These are phyloP conservation scores for Rubia peregrina DNA, from an alignment of 305 asterid genomes.

Conservation along the genomic window DNA sequence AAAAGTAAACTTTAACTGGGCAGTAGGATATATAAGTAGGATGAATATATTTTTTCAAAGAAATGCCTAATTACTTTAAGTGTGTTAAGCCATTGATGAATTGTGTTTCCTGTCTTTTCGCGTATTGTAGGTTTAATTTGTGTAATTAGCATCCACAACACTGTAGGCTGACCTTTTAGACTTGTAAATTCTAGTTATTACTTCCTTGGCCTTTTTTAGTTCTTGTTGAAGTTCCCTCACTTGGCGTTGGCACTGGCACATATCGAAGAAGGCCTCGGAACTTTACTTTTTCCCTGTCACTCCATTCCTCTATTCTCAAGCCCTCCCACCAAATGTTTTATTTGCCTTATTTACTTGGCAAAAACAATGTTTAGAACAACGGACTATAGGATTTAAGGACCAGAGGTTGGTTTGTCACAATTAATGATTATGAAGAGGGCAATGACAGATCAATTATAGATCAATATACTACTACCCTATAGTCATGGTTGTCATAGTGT, in stretches of 20 bases:
- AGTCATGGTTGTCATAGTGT: background rate
- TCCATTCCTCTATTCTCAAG: no score
- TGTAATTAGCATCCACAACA: background rate
- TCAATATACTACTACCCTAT: background rate
- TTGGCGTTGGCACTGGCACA: no score
- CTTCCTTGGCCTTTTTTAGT: background rate
- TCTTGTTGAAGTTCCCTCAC: no score
- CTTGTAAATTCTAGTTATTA: background rate
- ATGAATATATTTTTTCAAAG: background rate
- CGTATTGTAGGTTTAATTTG: background rate
- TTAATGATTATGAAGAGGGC: no score
- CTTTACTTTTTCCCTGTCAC: no score
- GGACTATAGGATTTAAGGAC: background rate
- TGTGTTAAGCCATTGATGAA: background rate
- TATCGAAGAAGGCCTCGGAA: no score
- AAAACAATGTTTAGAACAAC: background rate
- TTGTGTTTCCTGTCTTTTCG: background rate
- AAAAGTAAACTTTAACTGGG: background rate
- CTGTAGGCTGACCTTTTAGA: background rate
- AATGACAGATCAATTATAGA: background rate
- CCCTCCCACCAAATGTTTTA: background rate
- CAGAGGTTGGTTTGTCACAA: background rate
- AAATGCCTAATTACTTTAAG: background rate
- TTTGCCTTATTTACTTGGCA: background rate
- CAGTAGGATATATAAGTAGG: no score